phyloP scores from a whole-genome alignment of 495 filamentous ascomycete species.

The Penicillium lividum region DNA sequence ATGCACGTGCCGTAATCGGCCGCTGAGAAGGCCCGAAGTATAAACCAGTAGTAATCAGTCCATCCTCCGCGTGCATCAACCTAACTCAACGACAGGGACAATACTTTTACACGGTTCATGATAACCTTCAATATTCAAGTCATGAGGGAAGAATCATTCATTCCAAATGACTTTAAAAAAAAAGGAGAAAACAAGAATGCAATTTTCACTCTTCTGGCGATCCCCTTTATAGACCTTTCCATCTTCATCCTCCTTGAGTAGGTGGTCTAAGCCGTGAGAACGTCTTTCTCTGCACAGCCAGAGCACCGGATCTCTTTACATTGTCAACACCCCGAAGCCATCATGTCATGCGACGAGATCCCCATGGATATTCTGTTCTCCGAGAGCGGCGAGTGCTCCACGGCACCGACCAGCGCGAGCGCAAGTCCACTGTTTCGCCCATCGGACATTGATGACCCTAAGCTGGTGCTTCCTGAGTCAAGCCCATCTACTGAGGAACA shows the following conservation, averaged over 20 bases:
- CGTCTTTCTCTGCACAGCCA: background rate
- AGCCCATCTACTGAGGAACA: constrained; percentile 16
- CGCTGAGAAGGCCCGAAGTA: constrained; percentile 6
- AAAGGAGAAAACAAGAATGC: background rate
- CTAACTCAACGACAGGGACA: background rate
- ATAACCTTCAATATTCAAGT: background rate
- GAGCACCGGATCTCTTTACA: background rate
- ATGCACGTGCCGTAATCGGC: constrained; percentile 15
- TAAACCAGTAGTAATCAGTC: background rate
- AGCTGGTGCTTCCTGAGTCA: constrained; percentile 20
- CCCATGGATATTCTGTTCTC: constrained; percentile 31
- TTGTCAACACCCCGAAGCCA: background rate
- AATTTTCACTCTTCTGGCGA: background rate
- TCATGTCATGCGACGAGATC: constrained; percentile 21
- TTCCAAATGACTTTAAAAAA: background rate
- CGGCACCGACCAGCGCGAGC: constrained; percentile 55
- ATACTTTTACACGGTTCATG: background rate
- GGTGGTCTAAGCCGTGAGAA: background rate
- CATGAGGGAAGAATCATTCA: background rate
- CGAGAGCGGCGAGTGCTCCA: constrained; percentile 37
- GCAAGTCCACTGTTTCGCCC: constrained; percentile 48
- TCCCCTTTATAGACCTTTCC: background rate
- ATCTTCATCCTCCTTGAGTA: background rate
- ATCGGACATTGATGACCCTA: constrained; percentile 31
- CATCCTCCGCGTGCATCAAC: background rate